Conservation (phyloP, 305 asterid species). For the Fraxinus angustifolia region DNA sequence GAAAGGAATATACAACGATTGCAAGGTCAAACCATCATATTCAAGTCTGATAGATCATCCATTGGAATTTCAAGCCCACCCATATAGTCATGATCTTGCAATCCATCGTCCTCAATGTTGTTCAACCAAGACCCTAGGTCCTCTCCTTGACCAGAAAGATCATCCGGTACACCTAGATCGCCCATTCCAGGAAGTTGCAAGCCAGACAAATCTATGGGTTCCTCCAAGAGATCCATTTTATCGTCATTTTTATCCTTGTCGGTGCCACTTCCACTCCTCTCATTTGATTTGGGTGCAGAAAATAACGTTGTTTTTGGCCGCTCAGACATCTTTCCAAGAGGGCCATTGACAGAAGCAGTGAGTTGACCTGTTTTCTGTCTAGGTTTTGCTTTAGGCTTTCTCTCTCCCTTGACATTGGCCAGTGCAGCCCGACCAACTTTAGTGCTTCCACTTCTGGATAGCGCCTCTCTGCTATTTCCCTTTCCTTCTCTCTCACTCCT, state of each 20-base stretch:
- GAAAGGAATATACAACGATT: slow-evolving; percentile 56
- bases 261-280: slow-evolving; percentile 36
- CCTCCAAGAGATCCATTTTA: slow-evolving; percentile 63
- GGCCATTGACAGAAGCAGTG: slow-evolving; percentile 67
- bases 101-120: slow-evolving; percentile 73
- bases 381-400: slow-evolving; percentile 72
- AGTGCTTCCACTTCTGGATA: slow-evolving; percentile 63
- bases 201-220: slow-evolving; percentile 84
- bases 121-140: slow-evolving; percentile 92
- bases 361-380: slow-evolving; percentile 80
- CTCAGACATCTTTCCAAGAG: slow-evolving; percentile 60
- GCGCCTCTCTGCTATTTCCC: slow-evolving; percentile 59
- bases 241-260: slow-evolving; percentile 40
- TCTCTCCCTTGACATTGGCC: slow-evolving; percentile 67
- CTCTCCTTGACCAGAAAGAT: slow-evolving; percentile 72
- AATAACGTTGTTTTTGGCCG: slow-evolving; percentile 48
- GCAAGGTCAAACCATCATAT: slow-evolving; percentile 74
- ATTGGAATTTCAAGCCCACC: slow-evolving; percentile 86
- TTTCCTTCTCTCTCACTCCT: slow-evolving; percentile 94
- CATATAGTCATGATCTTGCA: slow-evolving; percentile 67
- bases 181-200: slow-evolving; percentile 85
- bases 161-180: slow-evolving; percentile 59
- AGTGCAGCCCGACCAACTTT: slow-evolving; percentile 58
- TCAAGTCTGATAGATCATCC: slow-evolving; percentile 81
- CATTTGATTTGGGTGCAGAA: slow-evolving; percentile 51